Conservation (phyloP, 2,329 filamentous ascomycete species). For the Penicillium sumatraense region DNA sequence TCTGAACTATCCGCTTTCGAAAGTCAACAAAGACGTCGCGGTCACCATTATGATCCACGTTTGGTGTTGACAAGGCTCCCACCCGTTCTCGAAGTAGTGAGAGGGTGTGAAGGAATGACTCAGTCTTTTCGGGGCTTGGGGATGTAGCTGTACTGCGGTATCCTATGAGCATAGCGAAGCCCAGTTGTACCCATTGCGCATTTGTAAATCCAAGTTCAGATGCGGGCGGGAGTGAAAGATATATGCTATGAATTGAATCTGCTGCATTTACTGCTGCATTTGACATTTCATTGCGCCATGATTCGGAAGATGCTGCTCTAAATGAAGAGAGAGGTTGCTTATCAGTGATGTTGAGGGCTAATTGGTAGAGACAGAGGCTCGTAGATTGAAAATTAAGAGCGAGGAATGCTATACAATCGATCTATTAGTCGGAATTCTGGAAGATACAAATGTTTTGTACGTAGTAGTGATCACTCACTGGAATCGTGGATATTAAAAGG, state of each 20-base stretch:
- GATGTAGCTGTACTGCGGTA: conserved; percentile 14
- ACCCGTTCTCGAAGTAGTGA: conserved; percentile 10
- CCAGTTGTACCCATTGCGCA: conserved; percentile 47
- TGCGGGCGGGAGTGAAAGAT: conserved; percentile 39
- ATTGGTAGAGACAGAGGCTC: conserved; percentile 46
- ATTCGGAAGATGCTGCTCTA: not conserved
- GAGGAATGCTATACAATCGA: conserved; percentile 39
- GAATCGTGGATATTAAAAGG: conserved; percentile 24
- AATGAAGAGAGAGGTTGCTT: conserved; percentile 13
- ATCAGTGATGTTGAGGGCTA: conserved; percentile 36
- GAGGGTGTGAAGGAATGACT: conserved; percentile 4
- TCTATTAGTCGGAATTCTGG: conserved; percentile 7
- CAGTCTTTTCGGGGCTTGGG: not conserved
- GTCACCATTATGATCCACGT: conserved; percentile 12
- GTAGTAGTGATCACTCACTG: conserved; percentile 10
- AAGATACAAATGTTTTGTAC: not conserved
- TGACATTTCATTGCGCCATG: conserved; percentile 8
- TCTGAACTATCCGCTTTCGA: conserved; percentile 6
- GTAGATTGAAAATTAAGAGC: conserved; percentile 45
- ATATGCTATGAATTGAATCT: conserved; percentile 33
- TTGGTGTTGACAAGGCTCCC: conserved; percentile 12
- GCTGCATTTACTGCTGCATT: conserved; percentile 27
- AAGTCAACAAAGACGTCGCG: conserved; percentile 17
- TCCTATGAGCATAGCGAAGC: conserved; percentile 34
- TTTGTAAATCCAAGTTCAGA: conserved; percentile 44